These are phyloP conservation scores for Phoma sp. DNA, from an alignment of 2,329 filamentous ascomycete species.

Conservation along the genomic window DNA sequence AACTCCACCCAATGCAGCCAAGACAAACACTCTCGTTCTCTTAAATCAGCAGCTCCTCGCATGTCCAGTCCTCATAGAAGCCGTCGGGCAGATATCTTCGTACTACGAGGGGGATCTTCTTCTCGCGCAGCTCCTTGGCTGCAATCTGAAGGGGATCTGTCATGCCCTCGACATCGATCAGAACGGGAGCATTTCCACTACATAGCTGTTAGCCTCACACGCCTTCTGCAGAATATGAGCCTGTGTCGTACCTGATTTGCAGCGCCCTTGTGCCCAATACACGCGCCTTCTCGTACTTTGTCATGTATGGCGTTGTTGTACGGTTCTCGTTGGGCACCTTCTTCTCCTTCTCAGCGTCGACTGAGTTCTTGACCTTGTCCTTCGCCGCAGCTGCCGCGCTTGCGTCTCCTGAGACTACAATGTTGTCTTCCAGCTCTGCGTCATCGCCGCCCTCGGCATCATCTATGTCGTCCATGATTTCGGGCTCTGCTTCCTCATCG, in stretches of 20 bases:
- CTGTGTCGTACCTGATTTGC: conserved; percentile 81
- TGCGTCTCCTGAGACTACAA: conserved; percentile 60
- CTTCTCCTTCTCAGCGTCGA: conserved; percentile 72
- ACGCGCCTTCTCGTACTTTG: conserved; percentile 95
- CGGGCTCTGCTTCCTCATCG: conserved; percentile 67
- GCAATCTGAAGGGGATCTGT: conserved; percentile 97
- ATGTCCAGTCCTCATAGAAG: conserved; percentile 99
- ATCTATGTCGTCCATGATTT: conserved; percentile 71
- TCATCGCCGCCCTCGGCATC: conserved; percentile 54
- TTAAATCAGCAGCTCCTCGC: conserved; percentile 80
- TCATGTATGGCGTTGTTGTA: conserved; percentile 97
- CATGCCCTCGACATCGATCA: conserved; percentile 96
- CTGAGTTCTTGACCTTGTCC: conserved; percentile 59
- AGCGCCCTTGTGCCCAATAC: conserved; percentile 91
- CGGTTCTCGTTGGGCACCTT: conserved; percentile 89
- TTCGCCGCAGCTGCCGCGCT: conserved; percentile 56
- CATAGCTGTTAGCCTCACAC: conserved; percentile 24
- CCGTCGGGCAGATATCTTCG: conserved; percentile 95
- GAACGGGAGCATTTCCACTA: conserved; percentile 96
- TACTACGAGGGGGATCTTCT: conserved; percentile 97
- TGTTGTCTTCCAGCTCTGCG: conserved; percentile 49
- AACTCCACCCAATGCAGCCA: conserved; percentile 49
- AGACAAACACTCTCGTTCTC: conserved; percentile 14
- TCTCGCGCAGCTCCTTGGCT: conserved; percentile 95
- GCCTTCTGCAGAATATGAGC: no score